A percentile compares a stretch with the other conserved stretches of the same genome.
phyloP scores from a whole-genome alignment of 1,284 basidiomycete species.

The Trichosporon ovoides region DNA sequence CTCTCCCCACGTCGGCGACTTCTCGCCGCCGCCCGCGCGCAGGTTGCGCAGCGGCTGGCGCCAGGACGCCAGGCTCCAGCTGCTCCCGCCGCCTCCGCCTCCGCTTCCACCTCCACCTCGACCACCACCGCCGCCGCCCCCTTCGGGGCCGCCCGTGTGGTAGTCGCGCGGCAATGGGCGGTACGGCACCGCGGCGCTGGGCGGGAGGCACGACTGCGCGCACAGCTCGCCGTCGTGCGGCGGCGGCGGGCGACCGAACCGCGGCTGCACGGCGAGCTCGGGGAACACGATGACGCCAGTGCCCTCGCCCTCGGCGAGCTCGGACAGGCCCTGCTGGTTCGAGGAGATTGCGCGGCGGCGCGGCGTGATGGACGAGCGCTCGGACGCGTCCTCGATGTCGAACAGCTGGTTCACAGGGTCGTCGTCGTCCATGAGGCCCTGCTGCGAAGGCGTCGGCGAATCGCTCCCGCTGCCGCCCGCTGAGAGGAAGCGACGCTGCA shows the following conservation, averaged over 20 bases:
- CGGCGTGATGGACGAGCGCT: slow-evolving; percentile 6
- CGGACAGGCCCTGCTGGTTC: neutral
- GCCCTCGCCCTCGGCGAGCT: slow-evolving; percentile 7
- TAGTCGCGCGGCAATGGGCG: slow-evolving; percentile 8
- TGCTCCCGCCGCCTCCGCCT: neutral
- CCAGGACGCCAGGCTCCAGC: neutral
- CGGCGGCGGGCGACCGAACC: neutral
- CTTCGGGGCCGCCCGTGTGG: slow-evolving; percentile 8
- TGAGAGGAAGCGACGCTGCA: neutral
- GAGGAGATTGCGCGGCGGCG: slow-evolving; percentile 14
- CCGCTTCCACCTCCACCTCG: neutral
- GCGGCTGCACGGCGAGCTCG: slow-evolving; percentile 16
- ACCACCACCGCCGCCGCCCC: neutral
- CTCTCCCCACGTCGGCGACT: neutral
- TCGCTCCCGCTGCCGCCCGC: neutral
- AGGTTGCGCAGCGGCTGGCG: slow-evolving; percentile 9
- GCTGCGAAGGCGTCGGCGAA: neutral
- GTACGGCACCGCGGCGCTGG: slow-evolving; percentile 18
- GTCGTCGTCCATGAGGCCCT: slow-evolving; percentile 2
- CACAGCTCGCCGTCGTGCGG: slow-evolving; percentile 18
- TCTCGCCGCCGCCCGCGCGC: neutral
- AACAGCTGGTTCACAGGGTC: slow-evolving; percentile 11
- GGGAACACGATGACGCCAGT: slow-evolving; percentile 26
- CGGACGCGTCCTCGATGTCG: slow-evolving; percentile 1
- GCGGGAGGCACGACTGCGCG: slow-evolving; percentile 18